Percentiles rank a stretch among this genome's conserved stretches.
phyloP scores from a whole-genome alignment of 176 grass and related monocot species.

The Carex pumila region DNA sequence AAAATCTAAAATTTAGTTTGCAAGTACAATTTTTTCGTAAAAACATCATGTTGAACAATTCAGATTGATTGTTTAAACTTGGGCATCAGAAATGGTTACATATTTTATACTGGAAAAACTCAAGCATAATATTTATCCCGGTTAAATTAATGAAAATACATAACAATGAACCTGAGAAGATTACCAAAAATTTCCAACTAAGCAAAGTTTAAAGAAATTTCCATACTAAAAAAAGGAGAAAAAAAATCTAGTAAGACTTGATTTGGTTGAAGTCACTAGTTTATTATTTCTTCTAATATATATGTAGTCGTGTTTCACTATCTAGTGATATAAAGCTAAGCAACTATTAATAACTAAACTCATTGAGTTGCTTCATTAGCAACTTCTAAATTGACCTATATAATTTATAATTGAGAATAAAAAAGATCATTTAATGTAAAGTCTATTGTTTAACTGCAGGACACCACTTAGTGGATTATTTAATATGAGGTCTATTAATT shows the following conservation, averaged over 20 bases:
- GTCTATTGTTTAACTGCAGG: not conserved
- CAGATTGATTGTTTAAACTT: no score
- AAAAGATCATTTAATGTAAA: not conserved
- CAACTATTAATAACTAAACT: not conserved
- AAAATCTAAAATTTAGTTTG: no score
- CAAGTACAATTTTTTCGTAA: no score
- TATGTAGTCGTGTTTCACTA: no score
- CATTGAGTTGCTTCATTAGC: not conserved
- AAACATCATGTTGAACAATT: no score
- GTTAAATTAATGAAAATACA: no score
- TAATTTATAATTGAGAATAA: not conserved
- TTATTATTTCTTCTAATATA: not conserved
- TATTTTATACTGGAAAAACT: no score
- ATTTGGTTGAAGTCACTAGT: not conserved
- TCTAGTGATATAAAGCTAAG: not conserved
- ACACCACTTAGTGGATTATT: not conserved
- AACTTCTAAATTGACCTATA: not conserved
- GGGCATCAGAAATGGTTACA: no score
- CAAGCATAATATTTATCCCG: no score
- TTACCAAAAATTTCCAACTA: not conserved
- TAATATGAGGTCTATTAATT: not conserved
- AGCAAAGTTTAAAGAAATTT: not conserved
- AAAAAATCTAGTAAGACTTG: not conserved
- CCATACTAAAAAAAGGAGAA: not conserved
- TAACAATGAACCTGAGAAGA: not conserved